phyloP scores from a whole-genome alignment of 768 basidiomycete genomes.

The Collybiopsis luxurians region DNA sequence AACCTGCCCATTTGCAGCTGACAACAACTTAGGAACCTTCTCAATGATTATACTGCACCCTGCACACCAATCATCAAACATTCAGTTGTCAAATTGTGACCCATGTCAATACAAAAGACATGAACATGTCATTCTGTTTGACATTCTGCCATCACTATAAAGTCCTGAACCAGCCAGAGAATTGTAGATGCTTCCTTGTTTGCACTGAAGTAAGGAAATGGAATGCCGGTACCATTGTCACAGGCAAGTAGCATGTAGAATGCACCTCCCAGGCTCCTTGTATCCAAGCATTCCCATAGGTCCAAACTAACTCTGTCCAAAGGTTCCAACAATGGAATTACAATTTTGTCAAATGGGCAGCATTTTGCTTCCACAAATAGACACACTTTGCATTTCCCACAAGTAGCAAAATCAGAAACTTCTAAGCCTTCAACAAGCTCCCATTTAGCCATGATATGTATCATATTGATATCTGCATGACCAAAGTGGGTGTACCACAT shows the following conservation, averaged over 20 bases:
- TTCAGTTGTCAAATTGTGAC: background rate
- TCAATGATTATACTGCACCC: background rate
- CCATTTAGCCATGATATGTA: background rate
- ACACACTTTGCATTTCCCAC: background rate
- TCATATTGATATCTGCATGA: background rate
- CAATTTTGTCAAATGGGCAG: conserved; percentile 5
- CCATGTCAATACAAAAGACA: background rate
- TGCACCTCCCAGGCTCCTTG: background rate
- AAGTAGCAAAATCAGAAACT: background rate
- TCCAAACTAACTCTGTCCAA: conserved; percentile 2
- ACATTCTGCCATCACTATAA: background rate
- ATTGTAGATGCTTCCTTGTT: background rate
- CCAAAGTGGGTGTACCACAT: background rate
- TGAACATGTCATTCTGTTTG: background rate
- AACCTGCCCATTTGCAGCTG: background rate
- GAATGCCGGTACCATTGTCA: background rate
- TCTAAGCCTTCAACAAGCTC: background rate
- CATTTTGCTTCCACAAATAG: background rate
- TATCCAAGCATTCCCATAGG: background rate
- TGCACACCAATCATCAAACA: background rate
- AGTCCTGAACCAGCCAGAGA: background rate
- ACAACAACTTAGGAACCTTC: background rate
- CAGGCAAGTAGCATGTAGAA: background rate
- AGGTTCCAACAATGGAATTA: background rate
- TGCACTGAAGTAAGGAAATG: background rate